Percentiles rank a stretch among this genome's conserved stretches.
Conservation (phyloP, 352 stramenopile species). For the Globisporangium parvum region DNA sequence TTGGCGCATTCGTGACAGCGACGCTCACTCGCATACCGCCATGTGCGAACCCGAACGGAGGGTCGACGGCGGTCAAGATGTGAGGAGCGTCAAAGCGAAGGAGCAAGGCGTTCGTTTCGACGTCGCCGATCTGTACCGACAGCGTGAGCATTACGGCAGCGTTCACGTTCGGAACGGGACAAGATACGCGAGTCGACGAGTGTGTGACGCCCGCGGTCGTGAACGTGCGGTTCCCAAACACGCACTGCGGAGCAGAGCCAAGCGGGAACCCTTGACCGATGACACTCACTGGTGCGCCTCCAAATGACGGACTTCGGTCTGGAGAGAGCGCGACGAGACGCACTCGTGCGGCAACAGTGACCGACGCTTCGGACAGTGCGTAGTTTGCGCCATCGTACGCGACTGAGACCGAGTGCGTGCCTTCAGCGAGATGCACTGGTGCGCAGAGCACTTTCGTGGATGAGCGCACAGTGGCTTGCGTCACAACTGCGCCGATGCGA, state of each 20-base stretch:
- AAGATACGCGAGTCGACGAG: slow-evolving; percentile 5
- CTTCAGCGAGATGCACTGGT: slow-evolving; percentile 4
- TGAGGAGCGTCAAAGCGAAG: slow-evolving; percentile 26
- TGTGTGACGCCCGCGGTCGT: slow-evolving; percentile 7
- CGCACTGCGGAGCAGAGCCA: slow-evolving; percentile 11
- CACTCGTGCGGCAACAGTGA: slow-evolving; percentile 16
- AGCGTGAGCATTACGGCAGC: slow-evolving; percentile 14
- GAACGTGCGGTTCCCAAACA: slow-evolving; percentile 15
- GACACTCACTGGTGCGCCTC: slow-evolving; percentile 18
- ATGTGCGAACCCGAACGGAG: slow-evolving; percentile 24
- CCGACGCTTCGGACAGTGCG: slow-evolving; percentile 8
- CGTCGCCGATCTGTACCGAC: slow-evolving; percentile 9
- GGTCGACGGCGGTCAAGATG: slow-evolving; percentile 9
- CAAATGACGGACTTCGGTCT: slow-evolving; percentile 12
- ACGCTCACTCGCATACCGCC: slow-evolving; percentile 22
- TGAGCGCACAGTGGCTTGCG: slow-evolving; percentile 19
- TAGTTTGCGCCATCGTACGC: slow-evolving; percentile 38
- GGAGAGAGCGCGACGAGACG: slow-evolving; percentile 20
- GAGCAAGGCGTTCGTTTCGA: slow-evolving; percentile 26
- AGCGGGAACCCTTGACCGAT: slow-evolving; percentile 19
- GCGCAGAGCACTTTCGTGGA: slow-evolving; percentile 18
- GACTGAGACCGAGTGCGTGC: slow-evolving; percentile 23
- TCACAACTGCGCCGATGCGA: slow-evolving; percentile 15
- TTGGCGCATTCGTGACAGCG: slow-evolving; percentile 10
- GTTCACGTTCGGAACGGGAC: slow-evolving; percentile 17